A percentile compares a stretch with the other conserved stretches of the same genome.
Conservation (phyloP, 2,329 filamentous ascomycete genomes). For the Ceratocystis albifundus region DNA sequence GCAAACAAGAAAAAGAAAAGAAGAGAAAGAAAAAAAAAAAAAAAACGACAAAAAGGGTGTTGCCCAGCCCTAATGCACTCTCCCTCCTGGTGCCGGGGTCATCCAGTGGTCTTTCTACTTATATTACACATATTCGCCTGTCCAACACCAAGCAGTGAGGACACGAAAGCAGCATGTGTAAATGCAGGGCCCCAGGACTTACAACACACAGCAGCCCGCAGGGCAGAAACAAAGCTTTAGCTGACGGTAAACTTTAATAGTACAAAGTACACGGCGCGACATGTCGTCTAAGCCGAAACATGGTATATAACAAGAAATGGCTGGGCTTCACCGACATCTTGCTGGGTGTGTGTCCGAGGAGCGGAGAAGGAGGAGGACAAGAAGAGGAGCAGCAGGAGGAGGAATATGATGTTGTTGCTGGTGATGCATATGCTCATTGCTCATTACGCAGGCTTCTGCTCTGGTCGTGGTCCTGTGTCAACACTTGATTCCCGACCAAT, state of each 20-base stretch:
- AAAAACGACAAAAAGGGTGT: neutral
- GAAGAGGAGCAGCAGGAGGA: too few relatives aligned
- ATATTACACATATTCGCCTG: neutral
- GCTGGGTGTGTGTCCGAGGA: neutral
- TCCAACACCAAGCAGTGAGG: neutral
- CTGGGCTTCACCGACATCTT: slow-evolving; percentile 5
- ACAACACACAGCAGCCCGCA: neutral
- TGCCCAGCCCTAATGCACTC: slow-evolving; percentile 5
- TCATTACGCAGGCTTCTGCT: too few relatives aligned
- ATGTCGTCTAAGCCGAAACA: slow-evolving; percentile 9
- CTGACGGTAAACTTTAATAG: neutral
- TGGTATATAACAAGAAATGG: slow-evolving; percentile 1
- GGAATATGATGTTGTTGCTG: too few relatives aligned
- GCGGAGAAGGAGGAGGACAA: neutral
- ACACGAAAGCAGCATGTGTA: neutral
- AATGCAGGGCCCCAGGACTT: neutral
- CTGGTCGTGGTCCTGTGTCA: too few relatives aligned
- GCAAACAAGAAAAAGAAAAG: too few relatives aligned
- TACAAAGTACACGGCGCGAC: slow-evolving; percentile 3
- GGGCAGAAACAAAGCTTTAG: neutral
- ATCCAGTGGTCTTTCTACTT: neutral
- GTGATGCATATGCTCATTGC: too few relatives aligned
- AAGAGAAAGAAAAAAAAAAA: too few relatives aligned
- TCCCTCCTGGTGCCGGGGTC: neutral
- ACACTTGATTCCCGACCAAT: neutral